These are phyloP conservation scores for Scheffersomyces lignosus DNA, from an alignment of 805 yeast species.

Conservation along the genomic window DNA sequence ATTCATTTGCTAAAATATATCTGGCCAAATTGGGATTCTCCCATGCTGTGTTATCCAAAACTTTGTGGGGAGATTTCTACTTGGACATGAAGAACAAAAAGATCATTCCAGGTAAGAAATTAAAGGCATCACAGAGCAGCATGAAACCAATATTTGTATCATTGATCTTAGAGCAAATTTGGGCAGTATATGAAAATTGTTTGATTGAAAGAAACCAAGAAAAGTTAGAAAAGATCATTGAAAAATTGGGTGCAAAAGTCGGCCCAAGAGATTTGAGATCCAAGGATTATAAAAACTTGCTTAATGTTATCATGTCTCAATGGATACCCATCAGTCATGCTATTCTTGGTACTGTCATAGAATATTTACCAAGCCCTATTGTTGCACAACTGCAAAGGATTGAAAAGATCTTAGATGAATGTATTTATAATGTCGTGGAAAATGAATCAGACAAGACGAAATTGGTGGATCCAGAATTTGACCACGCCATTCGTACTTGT, in stretches of 20 bases:
- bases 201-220: constrained; percentile 65
- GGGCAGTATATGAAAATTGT: constrained; percentile 84
- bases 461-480: constrained; percentile 48
- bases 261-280: constrained; percentile 76
- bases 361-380: constrained; percentile 80
- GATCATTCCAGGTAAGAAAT: constrained; percentile 64
- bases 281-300: constrained; percentile 65
- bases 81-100: constrained; percentile 88
- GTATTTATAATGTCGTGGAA: constrained; percentile 48
- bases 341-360: constrained; percentile 78
- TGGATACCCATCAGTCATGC: constrained; percentile 95
- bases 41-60: constrained; percentile 72
- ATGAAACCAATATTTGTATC: constrained; percentile 85
- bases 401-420: constrained; percentile 55
- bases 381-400: constrained; percentile 73
- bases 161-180: constrained; percentile 82
- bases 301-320: constrained; percentile 75
- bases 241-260: constrained; percentile 65
- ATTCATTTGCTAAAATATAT: constrained; percentile 85
- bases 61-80: constrained; percentile 94
- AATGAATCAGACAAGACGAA: constrained; percentile 26
- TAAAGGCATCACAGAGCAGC: constrained; percentile 50
- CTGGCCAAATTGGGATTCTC: constrained; percentile 84
- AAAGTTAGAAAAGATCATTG: constrained; percentile 71
- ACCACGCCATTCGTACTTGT: constrained; percentile 63